Evolutionary conservation across 2,329 filamentous ascomycete species (phyloP).

Genomic region (Cladosporium sp.): DNA sequence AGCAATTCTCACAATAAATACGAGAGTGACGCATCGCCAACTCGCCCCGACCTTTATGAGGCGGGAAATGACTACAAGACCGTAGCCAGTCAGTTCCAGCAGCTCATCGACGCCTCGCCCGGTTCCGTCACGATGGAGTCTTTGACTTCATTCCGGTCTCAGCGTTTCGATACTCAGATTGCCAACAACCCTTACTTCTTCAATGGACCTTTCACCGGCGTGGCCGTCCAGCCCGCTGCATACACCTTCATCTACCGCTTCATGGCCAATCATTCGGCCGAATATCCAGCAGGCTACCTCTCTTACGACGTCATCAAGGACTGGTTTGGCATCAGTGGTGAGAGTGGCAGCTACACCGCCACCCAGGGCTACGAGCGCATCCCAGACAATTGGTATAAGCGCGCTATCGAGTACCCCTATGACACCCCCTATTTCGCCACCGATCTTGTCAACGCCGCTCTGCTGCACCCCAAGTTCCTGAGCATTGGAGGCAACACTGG

Average conservation of each 20-base stretch:
- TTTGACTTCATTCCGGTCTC: conserved; percentile 2
- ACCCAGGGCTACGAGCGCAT: conserved; percentile 25
- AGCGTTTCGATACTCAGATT: conserved; percentile 17
- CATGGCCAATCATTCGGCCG: conserved; percentile 27
- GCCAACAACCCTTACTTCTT: conserved; percentile 32
- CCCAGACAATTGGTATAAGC: conserved; percentile 30
- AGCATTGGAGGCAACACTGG: conserved; percentile 30
- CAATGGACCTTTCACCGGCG: conserved; percentile 25
- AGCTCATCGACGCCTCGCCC: conserved; percentile 26
- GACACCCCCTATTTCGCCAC: conserved; percentile 6
- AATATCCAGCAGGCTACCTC: conserved; percentile 21
- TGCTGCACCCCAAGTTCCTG: conserved; percentile 30
- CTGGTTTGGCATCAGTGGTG: conserved; percentile 24
- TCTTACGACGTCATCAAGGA: conserved; percentile 20
- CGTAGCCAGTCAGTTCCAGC: conserved; percentile 24
- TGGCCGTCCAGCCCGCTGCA: conserved; percentile 22
- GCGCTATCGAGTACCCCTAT: conserved; percentile 32
- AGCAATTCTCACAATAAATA: conserved; percentile 32
- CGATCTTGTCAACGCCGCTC: conserved; percentile 20
- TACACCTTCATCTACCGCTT: conserved; percentile 28
- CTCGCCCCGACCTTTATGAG: conserved; percentile 30
- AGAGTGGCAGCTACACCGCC: conserved; percentile 21
- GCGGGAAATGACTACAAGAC: conserved; percentile 27
- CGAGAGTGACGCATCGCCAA: conserved; percentile 33
- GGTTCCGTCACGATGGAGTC: conserved; percentile 16